A percentile compares a stretch with the other conserved stretches of the same genome.
phyloP scores from a whole-genome alignment of 306 rosid genomes.

The Quercus suber region DNA sequence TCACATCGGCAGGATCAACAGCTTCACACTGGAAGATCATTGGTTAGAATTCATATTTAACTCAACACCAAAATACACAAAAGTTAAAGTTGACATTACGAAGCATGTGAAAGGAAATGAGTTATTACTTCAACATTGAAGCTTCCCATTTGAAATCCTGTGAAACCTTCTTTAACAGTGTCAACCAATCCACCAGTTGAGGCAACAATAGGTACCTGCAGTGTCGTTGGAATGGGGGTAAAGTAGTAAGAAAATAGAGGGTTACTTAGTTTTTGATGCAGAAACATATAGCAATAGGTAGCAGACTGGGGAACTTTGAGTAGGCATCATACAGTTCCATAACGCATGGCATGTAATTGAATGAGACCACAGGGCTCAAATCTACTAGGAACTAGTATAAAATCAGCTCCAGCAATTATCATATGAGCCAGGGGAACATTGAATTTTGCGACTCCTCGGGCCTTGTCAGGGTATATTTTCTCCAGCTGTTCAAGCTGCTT shows the following conservation, averaged over 20 bases:
- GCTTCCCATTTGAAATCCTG: slow-evolving; percentile 87
- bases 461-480: slow-evolving; percentile 55
- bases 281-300: not conserved
- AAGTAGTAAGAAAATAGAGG: slow-evolving; percentile 4
- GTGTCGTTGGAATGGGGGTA: not conserved
- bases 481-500: slow-evolving; percentile 70
- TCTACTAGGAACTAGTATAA: slow-evolving; percentile 70
- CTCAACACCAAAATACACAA: not conserved
- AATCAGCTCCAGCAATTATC: slow-evolving; percentile 81
- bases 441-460: slow-evolving; percentile 75
- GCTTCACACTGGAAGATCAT: slow-evolving; percentile 54
- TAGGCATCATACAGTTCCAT: slow-evolving; percentile 52
- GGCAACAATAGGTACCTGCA: slow-evolving; percentile 75
- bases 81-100: not conserved
- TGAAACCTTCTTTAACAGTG: slow-evolving; percentile 79
- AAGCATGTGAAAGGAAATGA: not conserved
- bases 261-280: not conserved
- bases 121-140: slow-evolving; percentile 72
- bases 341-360: slow-evolving; percentile 86
- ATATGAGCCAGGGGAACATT: slow-evolving; percentile 76
- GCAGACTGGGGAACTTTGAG: not conserved
- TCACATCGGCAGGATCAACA: slow-evolving; percentile 63
- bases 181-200: slow-evolving; percentile 90
- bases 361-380: slow-evolving; percentile 88
- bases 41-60: not conserved